phyloP scores from a whole-genome alignment of 2,329 filamentous ascomycete species.

The Hypoxylon sp. region DNA sequence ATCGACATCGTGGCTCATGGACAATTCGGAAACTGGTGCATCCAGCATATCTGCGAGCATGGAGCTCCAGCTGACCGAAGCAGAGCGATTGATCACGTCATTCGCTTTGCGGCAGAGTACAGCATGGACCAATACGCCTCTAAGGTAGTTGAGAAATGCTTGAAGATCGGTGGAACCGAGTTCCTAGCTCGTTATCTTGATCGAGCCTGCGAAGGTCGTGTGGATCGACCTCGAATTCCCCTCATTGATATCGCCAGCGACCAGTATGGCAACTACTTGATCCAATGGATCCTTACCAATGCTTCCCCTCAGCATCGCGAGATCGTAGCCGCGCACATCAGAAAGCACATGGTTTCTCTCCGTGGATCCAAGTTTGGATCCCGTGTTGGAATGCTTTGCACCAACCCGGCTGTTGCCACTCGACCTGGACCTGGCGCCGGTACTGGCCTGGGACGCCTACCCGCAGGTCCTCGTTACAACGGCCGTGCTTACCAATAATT shows the following conservation, averaged over 20 bases:
- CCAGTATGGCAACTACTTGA: slow-evolving; percentile 98
- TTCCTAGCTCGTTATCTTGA: slow-evolving; percentile 95
- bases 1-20: slow-evolving; percentile 97
- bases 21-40: slow-evolving; percentile 99
- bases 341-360: slow-evolving; percentile 99
- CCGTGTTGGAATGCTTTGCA: slow-evolving; percentile 98
- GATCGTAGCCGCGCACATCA: slow-evolving; percentile 91
- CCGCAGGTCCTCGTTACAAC: slow-evolving; percentile 71
- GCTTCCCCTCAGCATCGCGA: slow-evolving; percentile 90
- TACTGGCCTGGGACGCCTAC: slow-evolving; percentile 73
- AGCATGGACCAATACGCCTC: slow-evolving; percentile 99
- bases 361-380: slow-evolving; percentile 99
- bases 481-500: slow-evolving; percentile 69
- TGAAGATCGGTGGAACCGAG: slow-evolving; percentile 93
- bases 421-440: slow-evolving; percentile 88
- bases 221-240: slow-evolving; percentile 93
- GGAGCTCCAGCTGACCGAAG: slow-evolving; percentile 91
- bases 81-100: slow-evolving; percentile 94
- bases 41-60: slow-evolving; percentile 99
- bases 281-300: slow-evolving; percentile 96
- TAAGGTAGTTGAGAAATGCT: slow-evolving; percentile 98
- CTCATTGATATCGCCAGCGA: slow-evolving; percentile 98
- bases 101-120: slow-evolving; percentile 93
- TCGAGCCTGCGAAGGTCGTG: slow-evolving; percentile 90
- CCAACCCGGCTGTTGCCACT: slow-evolving; percentile 90